Evolutionary conservation across 176 grass and related monocot genomes (phyloP), one percentile per base, ranked within the genome.

Genomic region (Dactylis glomerata): DNA sequence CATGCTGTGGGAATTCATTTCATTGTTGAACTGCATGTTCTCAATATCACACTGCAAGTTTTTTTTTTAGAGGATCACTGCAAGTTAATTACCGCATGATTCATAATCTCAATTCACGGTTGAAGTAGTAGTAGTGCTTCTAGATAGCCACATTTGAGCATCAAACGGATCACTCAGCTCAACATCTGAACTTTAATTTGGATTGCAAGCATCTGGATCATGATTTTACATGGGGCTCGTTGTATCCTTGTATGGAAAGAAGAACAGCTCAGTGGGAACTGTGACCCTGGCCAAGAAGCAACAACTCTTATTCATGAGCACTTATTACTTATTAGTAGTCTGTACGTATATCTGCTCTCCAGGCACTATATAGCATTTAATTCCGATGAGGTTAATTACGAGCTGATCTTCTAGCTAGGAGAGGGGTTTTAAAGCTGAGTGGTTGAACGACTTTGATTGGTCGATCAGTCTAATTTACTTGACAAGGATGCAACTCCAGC

Each of bases 381-480:
- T 86, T 82, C 19, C 65, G 22, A 68, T 70, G 88, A 90, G 73
- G 75, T 90, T 54, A 34, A 54, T 76, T 90, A 83, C 84, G 79
- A 83, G 84, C 73, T 90, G 88, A 82, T 77, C 71, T 84, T 91
- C 77, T 77, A 74, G 42, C 71, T 74, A 77, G 85, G 77, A 85
- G 28, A 40, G 57, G 36, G 15, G 27, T 78, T 76, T 77, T 41
- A 68, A 69, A 58, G 50, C 24, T 4, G 44, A 80, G 84, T 80
- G 69, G 85, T 91, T 85, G 89, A 37, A 66, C 68, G 79, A 76
- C 62, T 46, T 80, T 90, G 80, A 87, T 90, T 87, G 59, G 56
- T 84, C 27, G 41, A 59, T 75, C 31, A 8, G 71, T 51, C 49
- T 49, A 6, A 49, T 67, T 75, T 73, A 30, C 74, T 37, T 83